Base-by-base conservation (phyloP, 768 basidiomycete genomes). In the Hydnomerulius pinastri region DNA sequence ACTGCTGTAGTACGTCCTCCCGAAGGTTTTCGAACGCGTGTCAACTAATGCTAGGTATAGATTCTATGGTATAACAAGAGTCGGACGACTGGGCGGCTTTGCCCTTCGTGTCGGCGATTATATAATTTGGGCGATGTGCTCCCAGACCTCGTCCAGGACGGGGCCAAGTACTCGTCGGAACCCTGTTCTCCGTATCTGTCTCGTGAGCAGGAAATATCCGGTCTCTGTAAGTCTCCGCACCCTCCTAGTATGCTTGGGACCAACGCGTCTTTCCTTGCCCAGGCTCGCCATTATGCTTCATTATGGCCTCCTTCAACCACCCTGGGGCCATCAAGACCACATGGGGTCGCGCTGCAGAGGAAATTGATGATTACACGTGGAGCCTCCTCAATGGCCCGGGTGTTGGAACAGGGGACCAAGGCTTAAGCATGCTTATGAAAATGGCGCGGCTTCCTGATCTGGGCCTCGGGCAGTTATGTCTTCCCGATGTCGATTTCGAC, bases 51-150 rank as follows among this genome's bases (percentile, higher is more conserved):
- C 44, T 7, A 27, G 23, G 28, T 37, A 18, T 53, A 89, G 88
- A 82, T 87, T 9, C 58, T 91, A 11, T 92, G 89, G 89, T 91
- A 92, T 61, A 92, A 92, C 73, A 90, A 90, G 69, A 90, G 86
- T 61, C 79, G 90, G 2, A 66, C 76, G 5, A 77, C 74, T 9
- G 79, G 83, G 46, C 82, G 90, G 23, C 77, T 92, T 44, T 92
- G 90, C 59, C 90, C 90, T 2, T 79, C 87, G 1, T 92, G 90
- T 61, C 80, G 83, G 63, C 71, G 90, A 13, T 66, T 90, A 25
- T 92, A 90, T 61, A 74, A 71, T 5, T 67, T 91, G 0, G 87
- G 87, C 1, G 90, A 92, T 43, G 64, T 72, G 1, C 73, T 90
- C 1, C 77, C 78, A 3, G 77, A 82, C 21, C 77, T 77, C 20